Percentiles rank a stretch among this genome's conserved stretches.
Conservation (phyloP, 345 rosid species). For the Hibiscus syriacus region DNA sequence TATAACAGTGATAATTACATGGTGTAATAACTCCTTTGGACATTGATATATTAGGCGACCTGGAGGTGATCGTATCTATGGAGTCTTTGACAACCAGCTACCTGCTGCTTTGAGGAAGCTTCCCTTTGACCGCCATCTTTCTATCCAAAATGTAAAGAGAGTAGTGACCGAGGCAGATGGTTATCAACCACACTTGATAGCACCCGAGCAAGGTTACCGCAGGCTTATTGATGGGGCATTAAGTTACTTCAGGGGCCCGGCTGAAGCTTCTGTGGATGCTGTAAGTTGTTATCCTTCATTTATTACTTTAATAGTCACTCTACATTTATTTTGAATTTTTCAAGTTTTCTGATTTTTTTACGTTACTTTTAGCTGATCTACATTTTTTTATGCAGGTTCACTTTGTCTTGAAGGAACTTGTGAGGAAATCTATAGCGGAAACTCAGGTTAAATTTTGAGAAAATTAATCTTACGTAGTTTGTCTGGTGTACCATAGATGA, state of each 20-base stretch:
- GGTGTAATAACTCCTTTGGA: background rate
- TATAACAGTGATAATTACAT: background rate
- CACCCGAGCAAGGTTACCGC: constrained; percentile 68
- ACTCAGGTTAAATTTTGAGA: constrained; percentile 36
- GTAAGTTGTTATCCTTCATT: constrained; percentile 27
- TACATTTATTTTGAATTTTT: background rate
- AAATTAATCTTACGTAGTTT: background rate
- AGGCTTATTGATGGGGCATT: constrained; percentile 54
- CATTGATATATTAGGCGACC: constrained; percentile 41
- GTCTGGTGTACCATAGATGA: background rate
- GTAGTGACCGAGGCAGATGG: constrained; percentile 69
- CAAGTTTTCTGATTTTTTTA: background rate
- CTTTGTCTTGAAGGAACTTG: constrained; percentile 51
- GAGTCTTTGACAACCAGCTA: constrained; percentile 59
- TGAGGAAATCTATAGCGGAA: constrained; percentile 48
- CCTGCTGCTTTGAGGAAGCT: constrained; percentile 62
- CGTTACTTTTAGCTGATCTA: background rate
- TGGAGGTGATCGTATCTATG: constrained; percentile 54
- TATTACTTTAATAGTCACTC: background rate
- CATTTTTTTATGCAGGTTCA: constrained; percentile 41
- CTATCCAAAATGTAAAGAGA: constrained; percentile 52
- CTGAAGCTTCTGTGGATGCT: constrained; percentile 67
- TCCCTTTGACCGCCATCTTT: constrained; percentile 56
- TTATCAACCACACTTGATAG: constrained; percentile 63
- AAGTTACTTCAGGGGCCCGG: constrained; percentile 55